Percentiles rank a stretch among this genome's conserved stretches.
phyloP scores from a whole-genome alignment of 2,329 filamentous ascomycete species.

The Colletotrichum sp. region DNA sequence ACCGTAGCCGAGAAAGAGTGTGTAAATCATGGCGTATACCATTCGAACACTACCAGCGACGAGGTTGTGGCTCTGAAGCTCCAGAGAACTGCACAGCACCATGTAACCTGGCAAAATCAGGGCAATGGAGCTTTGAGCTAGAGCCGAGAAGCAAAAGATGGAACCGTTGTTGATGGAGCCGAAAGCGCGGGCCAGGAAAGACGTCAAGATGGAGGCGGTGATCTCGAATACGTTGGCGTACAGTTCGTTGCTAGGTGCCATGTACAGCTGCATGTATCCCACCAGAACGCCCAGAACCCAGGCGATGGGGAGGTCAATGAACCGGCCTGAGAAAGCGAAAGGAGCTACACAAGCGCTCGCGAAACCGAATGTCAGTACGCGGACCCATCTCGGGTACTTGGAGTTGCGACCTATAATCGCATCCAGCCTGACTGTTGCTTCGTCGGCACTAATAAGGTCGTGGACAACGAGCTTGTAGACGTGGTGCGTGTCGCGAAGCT shows the following conservation, averaged over 20 bases:
- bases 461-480: constrained; percentile 86
- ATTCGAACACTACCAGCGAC: constrained; percentile 71
- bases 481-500: constrained; percentile 74
- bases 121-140: constrained; percentile 76
- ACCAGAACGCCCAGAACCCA: constrained; percentile 79
- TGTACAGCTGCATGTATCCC: constrained; percentile 74
- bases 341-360: constrained; percentile 79
- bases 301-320: constrained; percentile 78
- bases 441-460: constrained; percentile 74
- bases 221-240: constrained; percentile 62
- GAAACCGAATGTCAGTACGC: constrained; percentile 74
- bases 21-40: constrained; percentile 74
- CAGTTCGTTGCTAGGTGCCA: constrained; percentile 76
- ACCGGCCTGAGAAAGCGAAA: constrained; percentile 78
- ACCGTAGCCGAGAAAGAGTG: constrained; percentile 69
- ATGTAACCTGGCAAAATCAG: constrained; percentile 71
- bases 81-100: constrained; percentile 60
- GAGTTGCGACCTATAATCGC: constrained; percentile 56
- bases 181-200: constrained; percentile 71
- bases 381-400: constrained; percentile 47
- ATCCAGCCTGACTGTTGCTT: constrained; percentile 68
- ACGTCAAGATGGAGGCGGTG: constrained; percentile 65
- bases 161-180: constrained; percentile 65
- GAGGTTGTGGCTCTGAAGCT: constrained; percentile 69
- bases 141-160: constrained; percentile 73